phyloP scores from a whole-genome alignment of 352 stramenopile species.

The Phytophthora citricola region DNA sequence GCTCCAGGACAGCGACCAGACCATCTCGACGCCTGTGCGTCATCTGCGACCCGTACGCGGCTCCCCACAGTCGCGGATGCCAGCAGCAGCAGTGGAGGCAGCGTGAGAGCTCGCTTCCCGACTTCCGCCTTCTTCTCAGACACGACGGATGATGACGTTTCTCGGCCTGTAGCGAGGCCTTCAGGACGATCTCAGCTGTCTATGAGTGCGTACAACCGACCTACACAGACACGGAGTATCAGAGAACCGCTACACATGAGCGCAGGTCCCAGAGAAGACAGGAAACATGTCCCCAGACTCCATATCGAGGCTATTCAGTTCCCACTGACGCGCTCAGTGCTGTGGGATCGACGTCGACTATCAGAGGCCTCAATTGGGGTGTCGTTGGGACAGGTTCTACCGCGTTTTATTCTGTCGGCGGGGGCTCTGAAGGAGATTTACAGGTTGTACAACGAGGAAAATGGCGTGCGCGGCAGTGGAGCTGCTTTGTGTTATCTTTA shows the following conservation, averaged over 20 bases:
- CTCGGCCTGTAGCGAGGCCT: neutral
- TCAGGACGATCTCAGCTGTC: conserved; percentile 18
- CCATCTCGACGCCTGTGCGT: conserved; percentile 37
- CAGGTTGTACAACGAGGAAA: conserved; percentile 32
- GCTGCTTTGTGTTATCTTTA: conserved; percentile 51
- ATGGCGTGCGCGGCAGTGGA: conserved; percentile 1
- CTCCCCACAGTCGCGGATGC: conserved; percentile 21
- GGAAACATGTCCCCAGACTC: conserved; percentile 29
- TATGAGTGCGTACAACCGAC: conserved; percentile 21
- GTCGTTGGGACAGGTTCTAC: conserved; percentile 54
- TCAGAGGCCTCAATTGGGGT: conserved; percentile 45
- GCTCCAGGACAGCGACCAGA: conserved; percentile 77
- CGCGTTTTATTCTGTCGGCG: conserved; percentile 51
- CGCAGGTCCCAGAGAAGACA: conserved; percentile 15
- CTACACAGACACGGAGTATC: neutral
- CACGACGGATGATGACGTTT: conserved; percentile 71
- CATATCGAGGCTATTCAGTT: conserved; percentile 74
- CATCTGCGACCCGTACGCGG: conserved; percentile 15
- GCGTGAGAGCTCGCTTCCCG: conserved; percentile 15
- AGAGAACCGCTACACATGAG: conserved; percentile 17
- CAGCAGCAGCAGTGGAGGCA: conserved; percentile 14
- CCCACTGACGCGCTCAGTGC: conserved; percentile 63
- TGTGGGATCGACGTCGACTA: conserved; percentile 76
- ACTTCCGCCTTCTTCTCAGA: conserved; percentile 77
- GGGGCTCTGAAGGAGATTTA: conserved; percentile 61